Percentiles rank a stretch among this genome's conserved stretches.
phyloP scores from a whole-genome alignment of 164 flowering plant species.

The Piper betle region DNA sequence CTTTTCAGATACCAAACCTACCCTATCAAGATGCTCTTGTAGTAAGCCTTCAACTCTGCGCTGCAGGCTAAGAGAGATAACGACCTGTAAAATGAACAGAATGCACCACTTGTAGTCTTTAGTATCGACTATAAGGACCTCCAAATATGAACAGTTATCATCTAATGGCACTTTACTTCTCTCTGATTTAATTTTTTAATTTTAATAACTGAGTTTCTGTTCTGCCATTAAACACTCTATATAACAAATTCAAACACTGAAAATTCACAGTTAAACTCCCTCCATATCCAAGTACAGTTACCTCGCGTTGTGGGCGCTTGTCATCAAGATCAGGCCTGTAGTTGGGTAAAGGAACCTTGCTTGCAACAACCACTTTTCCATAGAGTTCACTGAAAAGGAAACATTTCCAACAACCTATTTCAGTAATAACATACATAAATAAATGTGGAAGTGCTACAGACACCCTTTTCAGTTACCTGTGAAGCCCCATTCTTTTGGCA shows the following conservation, averaged over 20 bases:
- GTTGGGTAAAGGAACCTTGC: slow-evolving; percentile 95
- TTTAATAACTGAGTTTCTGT: no score
- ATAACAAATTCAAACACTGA: background rate
- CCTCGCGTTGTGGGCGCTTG: slow-evolving; percentile 98
- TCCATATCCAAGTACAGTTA: slow-evolving; percentile 12
- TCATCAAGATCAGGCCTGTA: slow-evolving; percentile 97
- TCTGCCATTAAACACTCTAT: no score
- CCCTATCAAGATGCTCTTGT: slow-evolving; percentile 88
- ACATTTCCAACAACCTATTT: background rate
- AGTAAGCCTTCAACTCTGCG: slow-evolving; percentile 93
- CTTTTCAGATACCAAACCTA: slow-evolving; percentile 37
- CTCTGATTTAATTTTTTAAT: no score
- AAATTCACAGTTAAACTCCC: no score
- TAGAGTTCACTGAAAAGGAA: slow-evolving; percentile 46
- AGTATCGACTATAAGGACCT: no score
- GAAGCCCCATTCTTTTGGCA: slow-evolving; percentile 85
- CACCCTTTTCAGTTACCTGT: slow-evolving; percentile 34
- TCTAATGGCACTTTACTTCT: no score
- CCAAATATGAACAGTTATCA: no score
- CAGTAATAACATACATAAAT: background rate
- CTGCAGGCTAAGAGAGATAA: slow-evolving; percentile 82
- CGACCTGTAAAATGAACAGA: slow-evolving; percentile 44
- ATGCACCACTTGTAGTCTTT: background rate
- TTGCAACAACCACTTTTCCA: slow-evolving; percentile 93
- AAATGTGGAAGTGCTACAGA: background rate